Base-by-base conservation (phyloP, 108 stramenopile species). In the Nitzschia sp. region DNA sequence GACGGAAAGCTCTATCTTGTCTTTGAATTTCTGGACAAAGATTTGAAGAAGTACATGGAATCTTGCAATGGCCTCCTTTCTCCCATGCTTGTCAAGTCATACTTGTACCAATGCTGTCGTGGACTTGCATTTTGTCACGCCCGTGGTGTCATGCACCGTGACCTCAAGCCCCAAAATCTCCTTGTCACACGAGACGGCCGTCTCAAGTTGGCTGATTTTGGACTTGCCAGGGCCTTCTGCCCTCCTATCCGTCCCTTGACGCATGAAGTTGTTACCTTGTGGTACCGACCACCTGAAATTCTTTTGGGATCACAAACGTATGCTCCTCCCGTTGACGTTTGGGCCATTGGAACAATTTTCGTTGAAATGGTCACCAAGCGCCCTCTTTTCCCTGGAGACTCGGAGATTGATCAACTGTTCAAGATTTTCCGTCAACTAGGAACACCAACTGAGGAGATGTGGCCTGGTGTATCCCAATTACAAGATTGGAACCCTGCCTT, bases 111-210 rank as follows among this genome's bases (percentile, higher is more conserved):
- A 79, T 79, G 85, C 66, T 79, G 87, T 51, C 80, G 89, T 6
- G 97, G 97, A 14, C 61, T 94, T n/a, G 90, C 92, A 25, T 97
- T 95, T 63, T 99, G 98, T 76, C 98, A 99, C 60, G 88, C 92
- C 19, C 85, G 94, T 10, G 95, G 97, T 19, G 95, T 97, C 43
- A 88, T 99, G 95, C 98, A 99, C 80, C 84, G 94, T 52, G 98
- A 99, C 86, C 80, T 99, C 54, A 99, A 99, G 75, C 98, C 98
- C 8, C 98, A 98, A 77, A 99, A 99, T 81, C 80, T 99, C n/a
- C 86, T 99, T 12, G 91, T 99, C 1, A 84, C 88, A 24, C 71
- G 91, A 8, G 88, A 92, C 46, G 98, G 98, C n/a, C 77, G 80
- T 11, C 82, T 97, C 24, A 99, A 99, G 79, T 82, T 99, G 8